Evolutionary conservation across 2,329 filamentous ascomycete species (phyloP), one percentile per base, ranked within the genome.

Genomic region (Neocucurbitaria cava): DNA sequence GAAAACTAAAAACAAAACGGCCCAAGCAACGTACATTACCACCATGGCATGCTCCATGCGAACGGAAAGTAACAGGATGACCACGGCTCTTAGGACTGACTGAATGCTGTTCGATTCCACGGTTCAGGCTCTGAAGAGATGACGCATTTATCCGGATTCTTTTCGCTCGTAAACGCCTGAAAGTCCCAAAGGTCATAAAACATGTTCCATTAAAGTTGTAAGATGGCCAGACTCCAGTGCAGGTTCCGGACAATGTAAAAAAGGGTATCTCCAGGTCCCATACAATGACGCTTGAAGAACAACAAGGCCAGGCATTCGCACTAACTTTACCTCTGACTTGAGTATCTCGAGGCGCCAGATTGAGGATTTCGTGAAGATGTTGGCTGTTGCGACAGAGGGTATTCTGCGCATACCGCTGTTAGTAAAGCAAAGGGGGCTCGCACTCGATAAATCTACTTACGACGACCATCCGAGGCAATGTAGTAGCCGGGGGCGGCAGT

Each of bases 381-480:
- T 40, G 68, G 67, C 40, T 65, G 67, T 55, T 68, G 69, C 33
- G 62, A 65, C 21, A 72, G 38, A 1, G 70, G 70, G 51, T 75
- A 75, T 65, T 73, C 71, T 75, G 62, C 26, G 18, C 23, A 18
- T 23, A 24, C 8, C n/a, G 10, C 7, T 31, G 55, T 74, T 55
- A 73, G 71, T 56, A 28, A 24, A 17, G 33, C 18, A 39, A 15
- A 26, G 11, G 35, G 13, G 30, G 20, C 26, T n/a, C 11, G 17
- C 10, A 17, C 21, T 31, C 50, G 28, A n/a, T 35, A 35, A 62
- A 41, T 38, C 20, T 17, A 74, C 73, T 75, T 73, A 76, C 73
- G 67, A 42, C 67, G 68, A 60, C 73, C 73, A 56, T 76, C 73
- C 31, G 72, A 74, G 54, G 71, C 72, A 52, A 72, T 71, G 62